Evolutionary conservation across 768 basidiomycete genomes (phyloP), one percentile per base, ranked within the genome.

Genomic region (Crassisporium funariophilum): DNA sequence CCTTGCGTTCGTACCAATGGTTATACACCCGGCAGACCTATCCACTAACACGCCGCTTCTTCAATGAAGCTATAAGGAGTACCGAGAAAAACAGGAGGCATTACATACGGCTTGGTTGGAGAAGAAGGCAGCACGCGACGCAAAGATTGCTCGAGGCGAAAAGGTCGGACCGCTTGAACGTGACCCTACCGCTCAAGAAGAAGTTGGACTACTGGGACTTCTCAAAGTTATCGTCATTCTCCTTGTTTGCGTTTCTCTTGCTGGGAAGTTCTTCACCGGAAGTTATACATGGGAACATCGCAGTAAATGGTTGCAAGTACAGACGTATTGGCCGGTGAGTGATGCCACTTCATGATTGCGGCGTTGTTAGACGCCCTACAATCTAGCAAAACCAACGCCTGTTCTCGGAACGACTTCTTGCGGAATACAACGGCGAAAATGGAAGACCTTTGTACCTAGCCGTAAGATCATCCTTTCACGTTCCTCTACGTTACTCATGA

Each of bases 221-320:
- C 65, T 91, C 61, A 90, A 87, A 64, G 85, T 90, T 62, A 53
- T 88, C 27, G 48, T 88, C 39, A 78, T 80, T 53, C 41, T 79
- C 2, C 42, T 83, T 16, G 55, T 88, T 41, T 66, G 83, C 50
- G 49, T 77, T 29, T 59, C 80, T 1, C 70, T 91, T 22, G 77
- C 84, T 25, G 86, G 92, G 44, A 88, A 87, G 61, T 92, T 95
- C 67, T 71, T 95, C 61, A 90, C 90, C 0, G 89, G 86, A n/a
- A 90, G 85, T 60, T 91, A 82, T 62, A 67, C 82, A 16, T 97
- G 92, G 91, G 91, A 93, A 52, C 81, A 84, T 57, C 75, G 86
- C 52, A 79, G 78, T 52, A 81, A 81, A 61, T 86, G 82, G 78
- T 57, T 70, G 22, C 71, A 76, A 37, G 58, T 82, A 41, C 81